Evolutionary conservation across 2,329 filamentous ascomycete species (phyloP).

Genomic region (Sporothrix sp.): DNA sequence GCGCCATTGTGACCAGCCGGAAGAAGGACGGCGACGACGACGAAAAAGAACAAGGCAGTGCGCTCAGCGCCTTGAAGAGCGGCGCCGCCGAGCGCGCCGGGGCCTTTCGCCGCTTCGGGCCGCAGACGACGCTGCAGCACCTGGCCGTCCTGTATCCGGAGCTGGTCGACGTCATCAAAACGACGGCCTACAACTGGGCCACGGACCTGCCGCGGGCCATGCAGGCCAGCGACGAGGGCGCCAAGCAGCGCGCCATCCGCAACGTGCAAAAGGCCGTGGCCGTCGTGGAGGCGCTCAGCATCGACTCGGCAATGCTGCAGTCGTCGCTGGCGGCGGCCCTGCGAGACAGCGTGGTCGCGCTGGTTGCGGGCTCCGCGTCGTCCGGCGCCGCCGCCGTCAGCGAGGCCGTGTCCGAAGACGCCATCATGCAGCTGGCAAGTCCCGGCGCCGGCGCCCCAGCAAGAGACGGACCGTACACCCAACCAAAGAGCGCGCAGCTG

Average conservation of each 20-base stretch:
- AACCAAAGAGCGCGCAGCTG: background rate
- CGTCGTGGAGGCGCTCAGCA: constrained; percentile 52
- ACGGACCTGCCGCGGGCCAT: constrained; percentile 70
- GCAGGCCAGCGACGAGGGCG: constrained; percentile 72
- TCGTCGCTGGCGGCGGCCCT: constrained; percentile 58
- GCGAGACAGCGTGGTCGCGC: constrained; percentile 57
- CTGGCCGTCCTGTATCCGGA: constrained; percentile 45
- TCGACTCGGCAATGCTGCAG: constrained; percentile 57
- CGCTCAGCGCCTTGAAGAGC: background rate
- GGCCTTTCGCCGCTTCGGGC: constrained; percentile 8
- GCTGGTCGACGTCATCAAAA: constrained; percentile 49
- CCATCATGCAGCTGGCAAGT: background rate
- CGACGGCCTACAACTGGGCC: constrained; percentile 70
- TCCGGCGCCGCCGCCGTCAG: constrained; percentile 21
- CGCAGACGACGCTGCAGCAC: constrained; percentile 33
- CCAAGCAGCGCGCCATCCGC: constrained; percentile 60
- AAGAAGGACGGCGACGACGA: constrained; percentile 28
- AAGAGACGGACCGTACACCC: no score
- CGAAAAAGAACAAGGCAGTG: background rate
- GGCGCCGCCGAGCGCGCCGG: background rate
- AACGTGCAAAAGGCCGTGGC: constrained; percentile 68
- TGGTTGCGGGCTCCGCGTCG: constrained; percentile 30
- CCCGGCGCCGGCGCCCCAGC: no score
- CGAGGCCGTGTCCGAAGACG: constrained; percentile 24
- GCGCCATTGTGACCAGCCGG: constrained; percentile 60